Base-by-base conservation (phyloP, 1,139 yeast genomes). In the Suhomyces taliae region DNA sequence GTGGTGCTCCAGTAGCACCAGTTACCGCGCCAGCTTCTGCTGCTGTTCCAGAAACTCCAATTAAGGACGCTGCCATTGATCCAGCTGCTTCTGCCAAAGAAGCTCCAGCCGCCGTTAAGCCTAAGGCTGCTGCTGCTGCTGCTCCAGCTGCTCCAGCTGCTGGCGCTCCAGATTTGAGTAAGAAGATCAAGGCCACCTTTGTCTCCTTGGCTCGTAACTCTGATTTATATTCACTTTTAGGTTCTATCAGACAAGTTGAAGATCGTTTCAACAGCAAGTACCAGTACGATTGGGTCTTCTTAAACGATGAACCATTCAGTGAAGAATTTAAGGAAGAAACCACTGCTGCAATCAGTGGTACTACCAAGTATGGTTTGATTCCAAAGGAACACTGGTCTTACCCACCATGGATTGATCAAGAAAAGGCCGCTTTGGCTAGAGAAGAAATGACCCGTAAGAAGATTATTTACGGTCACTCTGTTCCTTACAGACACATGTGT, bases 401-500 rank as follows among this genome's bases (percentile, higher is more conserved):
- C 57, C 91, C 90, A 2, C 73, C 67, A 2, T 75, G 78, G 76
- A 81, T 85, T 52, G 87, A 83, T 62, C 68, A 72, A 53, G 78
- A 74, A 27, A 79, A 75, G 58, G 87, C 87, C 44, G 80, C 82
- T 26, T 57, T 66, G 43, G 69, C 74, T 8, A 70, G 88, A 62
- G 71, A 72, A 47, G 64, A 73, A 45, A 78, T 81, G 85, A 65
- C 66, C 42, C 70, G 82, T 64, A 69, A 70, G 44, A 66, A 71
- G 39, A 74, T 84, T 46, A 79, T 83, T 50, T 85, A 85, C 59
- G 90, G 87, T 44, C 81, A 73, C 51, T 76, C 81, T 12, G 72
- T 73, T 46, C 69, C 85, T 15, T 85, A 85, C 66, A 80, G 90
- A 72, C 89, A 85, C 68, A 90, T 90, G 97, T 90, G 97, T 67